A percentile compares a stretch with the other conserved stretches of the same genome.
Conservation (phyloP, 768 basidiomycete genomes). For the Ramaria sp. region DNA sequence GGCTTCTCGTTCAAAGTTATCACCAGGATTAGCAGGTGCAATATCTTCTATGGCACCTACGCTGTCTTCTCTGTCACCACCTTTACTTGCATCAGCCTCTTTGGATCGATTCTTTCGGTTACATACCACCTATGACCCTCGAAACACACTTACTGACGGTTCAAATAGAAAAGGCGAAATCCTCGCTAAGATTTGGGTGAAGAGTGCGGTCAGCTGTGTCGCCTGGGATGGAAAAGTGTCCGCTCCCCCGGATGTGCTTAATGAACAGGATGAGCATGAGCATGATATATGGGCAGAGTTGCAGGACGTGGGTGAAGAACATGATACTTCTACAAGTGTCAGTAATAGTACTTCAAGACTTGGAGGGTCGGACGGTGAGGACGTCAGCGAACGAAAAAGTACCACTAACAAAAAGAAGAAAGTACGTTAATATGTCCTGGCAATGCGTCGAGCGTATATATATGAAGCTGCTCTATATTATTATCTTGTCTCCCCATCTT, state of each 20-base stretch:
- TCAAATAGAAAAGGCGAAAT: conserved; percentile 41
- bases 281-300: neutral
- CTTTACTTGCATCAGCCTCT: conserved; percentile 47
- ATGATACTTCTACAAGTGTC: neutral
- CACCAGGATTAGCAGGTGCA: conserved; percentile 58
- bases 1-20: neutral
- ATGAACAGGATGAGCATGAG: conserved; percentile 2
- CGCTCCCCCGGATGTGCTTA: neutral
- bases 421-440: too few relatives aligned
- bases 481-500: too few relatives aligned
- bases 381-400: too few relatives aligned
- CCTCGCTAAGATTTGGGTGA: conserved; percentile 53
- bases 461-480: too few relatives aligned
- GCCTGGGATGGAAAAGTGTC: conserved; percentile 42
- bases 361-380: neutral
- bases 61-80: conserved; percentile 18
- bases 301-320: conserved; percentile 1
- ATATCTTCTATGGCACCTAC: conserved; percentile 53
- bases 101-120: conserved; percentile 63
- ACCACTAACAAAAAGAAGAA: too few relatives aligned
- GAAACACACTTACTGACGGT: conserved; percentile 34
- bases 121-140: conserved; percentile 44
- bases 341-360: neutral
- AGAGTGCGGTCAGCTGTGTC: conserved; percentile 48
- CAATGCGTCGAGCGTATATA: too few relatives aligned